phyloP scores from a whole-genome alignment of 306 rosid species.

The Dryas octopetala region DNA sequence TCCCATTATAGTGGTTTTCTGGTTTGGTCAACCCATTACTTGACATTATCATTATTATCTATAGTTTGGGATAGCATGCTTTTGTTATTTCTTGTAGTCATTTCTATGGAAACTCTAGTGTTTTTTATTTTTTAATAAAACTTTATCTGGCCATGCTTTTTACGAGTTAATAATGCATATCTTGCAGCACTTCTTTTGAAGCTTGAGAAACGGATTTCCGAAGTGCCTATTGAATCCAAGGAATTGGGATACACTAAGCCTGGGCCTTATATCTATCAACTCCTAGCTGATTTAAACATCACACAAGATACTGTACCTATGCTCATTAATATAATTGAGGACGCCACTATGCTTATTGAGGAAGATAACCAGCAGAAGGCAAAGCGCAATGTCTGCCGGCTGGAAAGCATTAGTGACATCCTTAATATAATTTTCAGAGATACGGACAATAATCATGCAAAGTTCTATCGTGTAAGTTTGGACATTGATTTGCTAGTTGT shows the following conservation, averaged over 20 bases:
- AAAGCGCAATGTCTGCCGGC: conserved; percentile 58
- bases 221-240: conserved; percentile 79
- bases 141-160: not conserved
- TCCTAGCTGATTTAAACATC: conserved; percentile 80
- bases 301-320: conserved; percentile 56
- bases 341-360: conserved; percentile 71
- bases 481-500: not conserved
- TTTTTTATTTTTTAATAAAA: conserved; percentile 2
- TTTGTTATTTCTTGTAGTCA: too few species aligned
- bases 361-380: conserved; percentile 72
- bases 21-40: conserved; percentile 11
- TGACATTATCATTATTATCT: conserved; percentile 5
- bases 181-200: conserved; percentile 84
- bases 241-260: conserved; percentile 86
- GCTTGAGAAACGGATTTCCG: conserved; percentile 89
- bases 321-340: conserved; percentile 51
- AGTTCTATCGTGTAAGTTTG: conserved; percentile 68
- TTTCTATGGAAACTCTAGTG: not conserved
- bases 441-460: conserved; percentile 62
- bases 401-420: conserved; percentile 63
- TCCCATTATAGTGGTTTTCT: conserved; percentile 23
- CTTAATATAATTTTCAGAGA: conserved; percentile 64
- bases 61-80: conserved; percentile 22
- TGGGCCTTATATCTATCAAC: conserved; percentile 78
- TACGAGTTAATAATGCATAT: conserved; percentile 31